Conservation (phyloP, 345 rosid species). For the Aquilaria sinensis region DNA sequence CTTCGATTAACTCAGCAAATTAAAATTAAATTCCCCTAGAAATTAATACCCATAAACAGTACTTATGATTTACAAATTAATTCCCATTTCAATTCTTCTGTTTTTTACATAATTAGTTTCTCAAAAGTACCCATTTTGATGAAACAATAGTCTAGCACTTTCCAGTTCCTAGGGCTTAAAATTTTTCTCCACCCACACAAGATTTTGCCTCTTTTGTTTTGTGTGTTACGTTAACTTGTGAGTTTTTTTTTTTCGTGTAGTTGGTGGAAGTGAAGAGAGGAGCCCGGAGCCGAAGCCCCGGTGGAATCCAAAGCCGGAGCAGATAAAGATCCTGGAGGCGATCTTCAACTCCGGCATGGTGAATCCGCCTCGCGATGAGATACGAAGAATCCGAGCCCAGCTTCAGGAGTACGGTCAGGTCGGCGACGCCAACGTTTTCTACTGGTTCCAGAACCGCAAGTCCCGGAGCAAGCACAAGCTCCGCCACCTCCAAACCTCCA, state of each 20-base stretch:
- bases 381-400: slow-evolving; percentile 81
- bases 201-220: too few species aligned
- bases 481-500: slow-evolving; percentile 64
- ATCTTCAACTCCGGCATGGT: slow-evolving; percentile 99
- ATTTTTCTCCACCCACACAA: background rate
- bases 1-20: too few species aligned
- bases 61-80: too few species aligned
- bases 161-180: slow-evolving; percentile 2
- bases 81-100: too few species aligned
- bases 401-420: slow-evolving; percentile 96
- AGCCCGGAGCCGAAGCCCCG: slow-evolving; percentile 97
- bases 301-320: slow-evolving; percentile 99
- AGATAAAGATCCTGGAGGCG: slow-evolving; percentile 87
- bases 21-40: too few species aligned
- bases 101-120: too few species aligned
- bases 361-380: slow-evolving; percentile 98
- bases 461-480: slow-evolving; percentile 96
- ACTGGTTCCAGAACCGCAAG: slow-evolving; percentile 99
- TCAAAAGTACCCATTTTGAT: too few species aligned
- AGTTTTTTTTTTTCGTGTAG: slow-evolving; percentile 13
- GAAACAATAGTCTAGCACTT: too few species aligned
- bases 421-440: slow-evolving; percentile 95
- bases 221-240: background rate
- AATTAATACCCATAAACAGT: too few species aligned
- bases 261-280: slow-evolving; percentile 73